Evolutionary conservation across 768 basidiomycete species (phyloP).

Genomic region (Sarcodon aspratus): DNA sequence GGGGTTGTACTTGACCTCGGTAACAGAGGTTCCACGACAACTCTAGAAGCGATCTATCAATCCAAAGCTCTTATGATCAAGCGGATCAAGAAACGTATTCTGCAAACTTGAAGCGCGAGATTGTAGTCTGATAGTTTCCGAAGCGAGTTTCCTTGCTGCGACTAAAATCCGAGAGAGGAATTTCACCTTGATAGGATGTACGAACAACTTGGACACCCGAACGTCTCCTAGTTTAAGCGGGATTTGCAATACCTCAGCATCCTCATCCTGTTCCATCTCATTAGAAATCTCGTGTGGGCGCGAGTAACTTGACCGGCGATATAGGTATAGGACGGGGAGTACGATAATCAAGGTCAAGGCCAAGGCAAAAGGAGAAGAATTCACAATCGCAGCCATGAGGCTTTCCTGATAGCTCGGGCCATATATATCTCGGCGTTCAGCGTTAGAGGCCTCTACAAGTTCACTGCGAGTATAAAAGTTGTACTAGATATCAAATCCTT

Average conservation of each 20-base stretch:
- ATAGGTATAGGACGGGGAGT: no score
- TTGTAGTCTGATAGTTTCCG: not conserved
- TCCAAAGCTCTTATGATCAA: not conserved
- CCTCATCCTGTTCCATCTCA: no score
- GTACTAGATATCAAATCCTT: no score
- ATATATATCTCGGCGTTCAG: no score
- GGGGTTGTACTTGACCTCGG: constrained; percentile 40
- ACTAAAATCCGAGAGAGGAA: not conserved
- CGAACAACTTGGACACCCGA: constrained; percentile 41
- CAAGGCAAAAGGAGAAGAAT: no score
- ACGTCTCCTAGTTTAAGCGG: constrained; percentile 20
- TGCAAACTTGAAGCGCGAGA: not conserved
- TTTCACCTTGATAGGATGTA: constrained; percentile 19
- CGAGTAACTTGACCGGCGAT: no score
- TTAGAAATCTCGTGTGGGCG: no score
- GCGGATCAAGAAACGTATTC: not conserved
- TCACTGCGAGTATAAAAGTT: no score
- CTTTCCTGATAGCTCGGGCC: no score
- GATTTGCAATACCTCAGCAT: not conserved
- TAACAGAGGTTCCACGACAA: constrained; percentile 56
- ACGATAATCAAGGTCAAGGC: no score
- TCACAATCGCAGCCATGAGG: no score
- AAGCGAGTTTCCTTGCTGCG: not conserved
- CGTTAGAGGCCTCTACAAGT: no score
- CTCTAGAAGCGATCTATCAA: constrained; percentile 32